A percentile compares a stretch with the other conserved stretches of the same genome.
Evolutionary conservation across 768 basidiomycete species (phyloP).

Genomic region (Suillus ampliporus): DNA sequence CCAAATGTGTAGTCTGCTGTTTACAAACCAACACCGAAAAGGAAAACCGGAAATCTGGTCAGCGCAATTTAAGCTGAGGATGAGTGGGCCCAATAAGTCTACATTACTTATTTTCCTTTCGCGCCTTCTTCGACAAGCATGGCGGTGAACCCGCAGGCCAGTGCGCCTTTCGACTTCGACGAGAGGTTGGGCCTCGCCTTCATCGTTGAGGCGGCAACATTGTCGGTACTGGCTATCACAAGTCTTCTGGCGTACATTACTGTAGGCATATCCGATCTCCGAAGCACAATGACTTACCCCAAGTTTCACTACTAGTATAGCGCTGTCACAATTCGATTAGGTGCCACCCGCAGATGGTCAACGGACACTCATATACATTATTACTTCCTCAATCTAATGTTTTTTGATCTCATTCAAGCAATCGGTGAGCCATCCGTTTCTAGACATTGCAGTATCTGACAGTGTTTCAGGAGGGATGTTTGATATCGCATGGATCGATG

Average conservation of each 20-base stretch:
- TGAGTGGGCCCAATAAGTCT: neutral
- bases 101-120: neutral
- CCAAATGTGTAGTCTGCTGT: neutral
- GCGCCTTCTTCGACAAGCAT: neutral
- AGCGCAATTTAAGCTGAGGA: neutral
- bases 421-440: constrained; percentile 28
- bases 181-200: constrained; percentile 37
- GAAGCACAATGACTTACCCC: neutral
- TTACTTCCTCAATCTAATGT: constrained; percentile 39
- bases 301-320: constrained; percentile 27
- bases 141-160: neutral
- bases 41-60: neutral
- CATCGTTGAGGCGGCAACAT: constrained; percentile 34
- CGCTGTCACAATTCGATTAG: constrained; percentile 28
- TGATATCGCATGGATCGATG: constrained; percentile 40
- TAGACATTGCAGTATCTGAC: neutral
- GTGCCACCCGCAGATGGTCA: constrained; percentile 34
- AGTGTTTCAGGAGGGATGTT: constrained; percentile 42
- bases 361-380: constrained; percentile 40
- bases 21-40: neutral
- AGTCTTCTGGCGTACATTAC: constrained; percentile 35
- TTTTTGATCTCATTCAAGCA: constrained; percentile 40
- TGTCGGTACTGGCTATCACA: constrained; percentile 36
- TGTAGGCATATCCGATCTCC: constrained; percentile 19
- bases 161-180: constrained; percentile 22